These are phyloP conservation scores for Climacium dendroides DNA, from an alignment of 225 moss, liverwort and hornwort species.

Conservation along the genomic window DNA sequence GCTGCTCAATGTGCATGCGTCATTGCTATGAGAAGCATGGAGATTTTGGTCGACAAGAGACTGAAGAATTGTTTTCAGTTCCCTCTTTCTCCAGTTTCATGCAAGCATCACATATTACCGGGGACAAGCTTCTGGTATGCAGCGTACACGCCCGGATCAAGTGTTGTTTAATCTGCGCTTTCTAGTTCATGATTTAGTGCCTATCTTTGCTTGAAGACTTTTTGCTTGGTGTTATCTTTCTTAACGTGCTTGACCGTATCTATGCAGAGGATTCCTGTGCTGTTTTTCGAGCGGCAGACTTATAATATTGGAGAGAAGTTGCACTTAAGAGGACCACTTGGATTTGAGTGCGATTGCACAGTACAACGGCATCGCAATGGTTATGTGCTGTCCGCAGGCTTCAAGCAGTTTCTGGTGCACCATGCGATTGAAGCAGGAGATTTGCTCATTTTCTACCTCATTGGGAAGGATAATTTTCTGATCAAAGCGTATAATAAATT, in stretches of 20 bases:
- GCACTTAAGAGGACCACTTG: not conserved
- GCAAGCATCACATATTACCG: not conserved
- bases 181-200: not conserved
- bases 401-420: not conserved
- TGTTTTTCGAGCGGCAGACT: conserved; percentile 1
- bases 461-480: not conserved
- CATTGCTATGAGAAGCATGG: conserved; percentile 21
- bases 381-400: not conserved
- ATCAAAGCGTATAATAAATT: not conserved
- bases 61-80: not conserved
- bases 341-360: not conserved
- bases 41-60: conserved; percentile 1
- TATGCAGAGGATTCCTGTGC: conserved; percentile 7
- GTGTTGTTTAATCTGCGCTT: not conserved
- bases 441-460: not conserved
- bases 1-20: conserved; percentile 13
- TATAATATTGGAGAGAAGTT: not conserved
- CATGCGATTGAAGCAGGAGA: conserved; percentile 1
- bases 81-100: conserved; percentile 5
- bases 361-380: not conserved
- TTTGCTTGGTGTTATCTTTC: not conserved
- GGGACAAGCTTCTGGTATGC: conserved; percentile 1
- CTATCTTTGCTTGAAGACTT: not conserved
- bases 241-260: not conserved
- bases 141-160: not conserved